Percentiles rank a stretch among this genome's conserved stretches.
phyloP scores from a whole-genome alignment of 495 filamentous ascomycete genomes.

The Aspergillus diversus region DNA sequence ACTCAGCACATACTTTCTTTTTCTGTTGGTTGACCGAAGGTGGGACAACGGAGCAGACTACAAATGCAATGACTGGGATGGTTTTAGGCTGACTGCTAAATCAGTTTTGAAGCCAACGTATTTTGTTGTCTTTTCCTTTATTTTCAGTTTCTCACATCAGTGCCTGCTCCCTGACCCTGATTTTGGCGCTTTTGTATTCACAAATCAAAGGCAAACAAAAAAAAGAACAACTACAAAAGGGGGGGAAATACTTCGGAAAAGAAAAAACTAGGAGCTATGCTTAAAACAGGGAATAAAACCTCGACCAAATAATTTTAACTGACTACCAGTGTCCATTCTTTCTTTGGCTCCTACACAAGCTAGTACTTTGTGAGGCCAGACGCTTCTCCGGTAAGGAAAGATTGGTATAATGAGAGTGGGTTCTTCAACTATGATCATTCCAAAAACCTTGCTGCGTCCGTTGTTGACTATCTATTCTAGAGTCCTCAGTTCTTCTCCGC shows the following conservation, averaged over 20 bases:
- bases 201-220: background rate
- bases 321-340: too few species aligned
- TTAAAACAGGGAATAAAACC: too few species aligned
- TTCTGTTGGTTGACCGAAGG: too few species aligned
- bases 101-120: background rate
- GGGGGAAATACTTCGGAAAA: too few species aligned
- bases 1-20: too few species aligned
- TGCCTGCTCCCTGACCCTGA: conserved; percentile 38
- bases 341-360: too few species aligned
- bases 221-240: too few species aligned
- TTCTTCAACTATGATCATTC: background rate
- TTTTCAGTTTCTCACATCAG: conserved; percentile 46
- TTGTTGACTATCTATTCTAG: background rate
- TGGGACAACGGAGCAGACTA: too few species aligned
- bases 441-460: background rate
- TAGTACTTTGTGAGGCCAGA: too few species aligned
- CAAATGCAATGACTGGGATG: too few species aligned
- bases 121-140: conserved; percentile 33
- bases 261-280: too few species aligned
- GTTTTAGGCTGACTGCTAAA: background rate
- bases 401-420: background rate
- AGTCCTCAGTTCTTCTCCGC: conserved; percentile 2
- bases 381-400: background rate
- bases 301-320: too few species aligned
- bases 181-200: conserved; percentile 21